phyloP scores from a whole-genome alignment of 257 asterid species.

The Gardenia jasminoides region DNA sequence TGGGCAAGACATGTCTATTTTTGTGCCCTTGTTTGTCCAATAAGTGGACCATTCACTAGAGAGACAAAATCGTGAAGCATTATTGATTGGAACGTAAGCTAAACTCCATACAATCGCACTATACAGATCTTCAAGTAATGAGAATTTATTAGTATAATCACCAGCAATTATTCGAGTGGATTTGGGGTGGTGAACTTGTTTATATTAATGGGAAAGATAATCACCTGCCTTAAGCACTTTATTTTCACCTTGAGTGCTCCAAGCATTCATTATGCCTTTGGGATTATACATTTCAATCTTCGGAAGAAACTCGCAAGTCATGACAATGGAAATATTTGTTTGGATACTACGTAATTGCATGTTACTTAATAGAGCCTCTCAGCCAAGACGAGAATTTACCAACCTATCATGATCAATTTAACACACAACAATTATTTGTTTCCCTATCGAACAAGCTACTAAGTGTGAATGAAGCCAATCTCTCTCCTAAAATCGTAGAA shows the following conservation, averaged over 20 bases:
- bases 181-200: background rate
- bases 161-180: background rate
- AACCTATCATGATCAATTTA: background rate
- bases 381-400: background rate
- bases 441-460: too few species aligned
- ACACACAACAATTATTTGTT: too few species aligned
- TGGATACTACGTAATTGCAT: too few species aligned
- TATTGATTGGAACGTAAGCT: slow-evolving; percentile 13
- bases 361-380: too few species aligned
- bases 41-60: slow-evolving; percentile 30
- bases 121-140: background rate
- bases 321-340: too few species aligned
- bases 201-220: background rate
- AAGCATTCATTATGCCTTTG: background rate
- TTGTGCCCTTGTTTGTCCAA: slow-evolving; percentile 27
- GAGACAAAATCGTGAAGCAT: slow-evolving; percentile 4
- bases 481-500: too few species aligned
- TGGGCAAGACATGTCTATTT: slow-evolving; percentile 21
- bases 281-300: background rate
- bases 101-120: slow-evolving; percentile 8
- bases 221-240: background rate
- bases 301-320: background rate
- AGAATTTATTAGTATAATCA: background rate
- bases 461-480: too few species aligned
- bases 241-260: background rate